These are phyloP conservation scores for Butyriboletus loyo DNA, from an alignment of 768 basidiomycete species.

Conservation along the genomic window DNA sequence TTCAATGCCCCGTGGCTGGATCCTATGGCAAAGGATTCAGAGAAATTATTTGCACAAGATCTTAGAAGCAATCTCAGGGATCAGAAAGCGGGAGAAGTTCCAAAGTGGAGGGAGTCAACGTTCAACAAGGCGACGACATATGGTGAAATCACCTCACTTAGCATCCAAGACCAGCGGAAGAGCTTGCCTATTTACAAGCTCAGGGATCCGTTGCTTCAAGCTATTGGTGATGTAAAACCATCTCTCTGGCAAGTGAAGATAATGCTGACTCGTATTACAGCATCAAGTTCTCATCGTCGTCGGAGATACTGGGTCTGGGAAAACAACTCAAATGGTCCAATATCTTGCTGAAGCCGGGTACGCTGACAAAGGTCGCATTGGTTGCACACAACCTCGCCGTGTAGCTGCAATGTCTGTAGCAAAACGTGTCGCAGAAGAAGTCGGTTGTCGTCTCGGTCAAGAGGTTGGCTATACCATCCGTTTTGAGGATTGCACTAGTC, in stretches of 20 bases:
- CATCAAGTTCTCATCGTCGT: slow-evolving; percentile 97
- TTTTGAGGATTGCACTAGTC: slow-evolving; percentile 98
- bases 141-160: slow-evolving; percentile 86
- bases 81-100: slow-evolving; percentile 77
- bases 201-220: slow-evolving; percentile 83
- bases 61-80: slow-evolving; percentile 77
- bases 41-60: slow-evolving; percentile 92
- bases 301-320: slow-evolving; percentile 97
- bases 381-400: slow-evolving; percentile 98
- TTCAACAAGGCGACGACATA: slow-evolving; percentile 96
- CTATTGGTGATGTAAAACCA: slow-evolving; percentile 76
- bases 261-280: slow-evolving; percentile 19
- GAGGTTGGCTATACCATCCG: slow-evolving; percentile 99
- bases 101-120: slow-evolving; percentile 88
- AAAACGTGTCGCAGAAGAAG: slow-evolving; percentile 97
- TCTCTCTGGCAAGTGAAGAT: slow-evolving; percentile 1
- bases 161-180: slow-evolving; percentile 91
- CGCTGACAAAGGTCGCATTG: slow-evolving; percentile 86
- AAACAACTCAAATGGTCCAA: slow-evolving; percentile 99
- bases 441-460: slow-evolving; percentile 94
- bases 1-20: slow-evolving; percentile 97
- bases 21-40: slow-evolving; percentile 88
- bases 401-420: slow-evolving; percentile 99
- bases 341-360: slow-evolving; percentile 95
- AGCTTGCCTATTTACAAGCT: slow-evolving; percentile 94